These are phyloP conservation scores for Melocanna baccifera DNA, from an alignment of 176 grass and related monocot genomes.

Conservation along the genomic window DNA sequence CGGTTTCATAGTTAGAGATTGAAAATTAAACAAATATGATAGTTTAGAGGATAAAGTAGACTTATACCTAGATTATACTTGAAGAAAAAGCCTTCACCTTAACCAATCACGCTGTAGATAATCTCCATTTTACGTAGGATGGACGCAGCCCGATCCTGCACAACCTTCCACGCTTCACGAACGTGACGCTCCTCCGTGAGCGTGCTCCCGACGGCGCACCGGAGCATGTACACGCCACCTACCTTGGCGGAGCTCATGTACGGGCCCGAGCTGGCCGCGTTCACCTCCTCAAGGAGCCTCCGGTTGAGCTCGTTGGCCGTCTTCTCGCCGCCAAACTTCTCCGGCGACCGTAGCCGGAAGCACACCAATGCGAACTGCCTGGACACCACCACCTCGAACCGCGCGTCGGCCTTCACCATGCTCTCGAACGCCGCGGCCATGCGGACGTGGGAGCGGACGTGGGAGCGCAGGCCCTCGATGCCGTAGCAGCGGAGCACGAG, in stretches of 20 bases:
- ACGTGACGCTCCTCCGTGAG: slow-evolving; percentile 60
- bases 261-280: slow-evolving; percentile 27
- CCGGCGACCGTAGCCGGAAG: slow-evolving; percentile 39
- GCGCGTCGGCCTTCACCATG: slow-evolving; percentile 42
- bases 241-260: slow-evolving; percentile 68
- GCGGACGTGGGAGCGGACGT: slow-evolving; percentile 45
- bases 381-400: slow-evolving; percentile 60
- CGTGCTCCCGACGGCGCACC: slow-evolving; percentile 61
- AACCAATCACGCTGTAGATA: background rate
- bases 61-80: no score
- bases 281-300: slow-evolving; percentile 50
- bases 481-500: slow-evolving; percentile 71
- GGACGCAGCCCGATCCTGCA: slow-evolving; percentile 43
- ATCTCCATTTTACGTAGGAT: slow-evolving; percentile 34
- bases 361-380: slow-evolving; percentile 62
- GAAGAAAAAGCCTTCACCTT: background rate
- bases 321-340: slow-evolving; percentile 36
- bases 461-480: slow-evolving; percentile 40
- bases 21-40: no score
- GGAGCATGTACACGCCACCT: slow-evolving; percentile 47
- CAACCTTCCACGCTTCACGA: slow-evolving; percentile 47
- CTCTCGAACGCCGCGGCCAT: slow-evolving; percentile 59
- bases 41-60: no score
- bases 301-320: slow-evolving; percentile 44
- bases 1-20: no score